Conservation (phyloP, 768 basidiomycete genomes). For the Lactarius hatsudake region DNA sequence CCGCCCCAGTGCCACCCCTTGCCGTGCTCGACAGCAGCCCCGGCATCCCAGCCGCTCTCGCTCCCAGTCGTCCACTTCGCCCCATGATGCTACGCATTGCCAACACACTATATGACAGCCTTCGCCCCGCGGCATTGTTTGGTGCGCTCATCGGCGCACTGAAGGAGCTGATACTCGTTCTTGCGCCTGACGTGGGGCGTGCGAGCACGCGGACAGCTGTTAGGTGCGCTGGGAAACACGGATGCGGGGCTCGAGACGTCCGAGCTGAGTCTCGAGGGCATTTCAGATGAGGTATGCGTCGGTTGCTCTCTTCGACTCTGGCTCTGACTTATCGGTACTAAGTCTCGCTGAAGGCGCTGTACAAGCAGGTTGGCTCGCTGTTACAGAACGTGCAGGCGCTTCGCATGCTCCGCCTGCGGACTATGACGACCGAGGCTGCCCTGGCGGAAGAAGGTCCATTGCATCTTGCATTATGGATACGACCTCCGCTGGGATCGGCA, state of each 20-base stretch:
- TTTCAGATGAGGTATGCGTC: conserved; percentile 28
- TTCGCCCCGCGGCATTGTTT: conserved; percentile 35
- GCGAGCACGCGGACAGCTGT: conserved; percentile 33
- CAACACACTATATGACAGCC: conserved; percentile 36
- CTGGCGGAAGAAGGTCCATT: too few relatives aligned
- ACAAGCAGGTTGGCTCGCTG: conserved; percentile 32
- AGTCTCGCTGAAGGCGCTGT: conserved; percentile 30
- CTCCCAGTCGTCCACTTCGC: conserved; percentile 32
- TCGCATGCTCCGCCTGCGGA: too few relatives aligned
- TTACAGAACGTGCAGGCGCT: conserved; percentile 29
- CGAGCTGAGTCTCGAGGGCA: conserved; percentile 29
- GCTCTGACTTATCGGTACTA: not conserved
- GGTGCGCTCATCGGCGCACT: too few relatives aligned
- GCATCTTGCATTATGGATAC: too few relatives aligned
- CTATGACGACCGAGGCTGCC: too few relatives aligned
- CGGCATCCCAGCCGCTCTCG: conserved; percentile 21
- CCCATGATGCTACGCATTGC: conserved; percentile 31
- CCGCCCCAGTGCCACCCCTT: not conserved
- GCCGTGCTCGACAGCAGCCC: conserved; percentile 29
- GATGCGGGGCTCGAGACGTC: conserved; percentile 30
- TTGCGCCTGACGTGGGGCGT: conserved; percentile 36
- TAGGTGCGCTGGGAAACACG: conserved; percentile 33
- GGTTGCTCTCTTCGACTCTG: too few relatives aligned
- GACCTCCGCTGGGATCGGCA: too few relatives aligned
- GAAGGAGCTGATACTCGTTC: too few relatives aligned